These are phyloP conservation scores for Puccinia novopanici DNA, from an alignment of 1,284 basidiomycete species.

Conservation along the genomic window DNA sequence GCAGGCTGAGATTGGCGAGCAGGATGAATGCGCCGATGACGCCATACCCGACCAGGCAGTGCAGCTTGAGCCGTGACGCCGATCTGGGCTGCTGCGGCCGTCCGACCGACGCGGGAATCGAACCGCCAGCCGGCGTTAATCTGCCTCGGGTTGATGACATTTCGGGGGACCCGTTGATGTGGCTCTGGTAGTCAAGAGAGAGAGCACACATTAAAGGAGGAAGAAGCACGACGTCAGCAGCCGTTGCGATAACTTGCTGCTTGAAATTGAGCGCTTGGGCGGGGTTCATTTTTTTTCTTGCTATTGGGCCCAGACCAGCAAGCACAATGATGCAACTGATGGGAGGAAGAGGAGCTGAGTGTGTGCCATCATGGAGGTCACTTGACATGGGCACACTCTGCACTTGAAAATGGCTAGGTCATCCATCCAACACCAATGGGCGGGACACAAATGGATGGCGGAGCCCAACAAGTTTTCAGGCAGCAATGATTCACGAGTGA, in stretches of 20 bases:
- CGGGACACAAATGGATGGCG: no score
- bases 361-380: neutral
- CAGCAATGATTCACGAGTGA: no score
- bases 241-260: no score
- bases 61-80: neutral
- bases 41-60: neutral
- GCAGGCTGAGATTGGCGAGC: neutral
- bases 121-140: neutral
- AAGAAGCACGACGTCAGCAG: no score
- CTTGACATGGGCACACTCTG: neutral
- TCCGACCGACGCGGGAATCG: neutral
- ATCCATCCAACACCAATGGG: neutral
- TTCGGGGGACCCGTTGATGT: neutral
- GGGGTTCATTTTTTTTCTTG: no score
- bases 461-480: neutral
- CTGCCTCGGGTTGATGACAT: neutral
- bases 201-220: no score
- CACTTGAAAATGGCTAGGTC: neutral
- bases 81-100: neutral
- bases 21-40: constrained; percentile 27
- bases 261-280: no score
- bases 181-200: no score
- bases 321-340: no score
- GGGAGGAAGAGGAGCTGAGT: neutral
- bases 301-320: no score